A percentile compares a stretch with the other conserved stretches of the same genome.
phyloP scores from a whole-genome alignment of 176 grass and related monocot genomes.

The Carex kokanica region DNA sequence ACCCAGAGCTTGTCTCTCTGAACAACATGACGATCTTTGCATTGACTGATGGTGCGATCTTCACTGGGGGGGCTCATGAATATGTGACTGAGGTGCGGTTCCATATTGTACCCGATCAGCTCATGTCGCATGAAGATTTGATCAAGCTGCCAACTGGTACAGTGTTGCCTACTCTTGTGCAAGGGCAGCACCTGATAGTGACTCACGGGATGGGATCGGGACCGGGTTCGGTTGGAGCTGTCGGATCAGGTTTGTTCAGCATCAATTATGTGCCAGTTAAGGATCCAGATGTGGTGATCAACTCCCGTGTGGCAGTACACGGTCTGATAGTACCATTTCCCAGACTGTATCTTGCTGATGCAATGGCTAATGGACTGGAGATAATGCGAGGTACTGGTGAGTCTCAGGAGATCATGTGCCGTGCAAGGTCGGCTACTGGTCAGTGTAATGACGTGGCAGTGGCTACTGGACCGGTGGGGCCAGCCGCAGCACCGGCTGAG shows the following conservation, averaged over 20 bases:
- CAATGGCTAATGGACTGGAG: slow-evolving; percentile 27
- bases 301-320: slow-evolving; percentile 62
- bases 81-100: slow-evolving; percentile 62
- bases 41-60: slow-evolving; percentile 59
- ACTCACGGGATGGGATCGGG: slow-evolving; percentile 32
- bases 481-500: slow-evolving; percentile 8
- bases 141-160: slow-evolving; percentile 40
- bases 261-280: slow-evolving; percentile 80
- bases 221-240: not conserved
- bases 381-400: not conserved
- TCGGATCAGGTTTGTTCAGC: slow-evolving; percentile 27
- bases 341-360: slow-evolving; percentile 44
- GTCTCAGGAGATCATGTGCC: slow-evolving; percentile 10
- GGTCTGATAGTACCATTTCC: slow-evolving; percentile 56
- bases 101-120: slow-evolving; percentile 53
- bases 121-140: slow-evolving; percentile 51
- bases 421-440: not conserved
- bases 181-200: slow-evolving; percentile 54
- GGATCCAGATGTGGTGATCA: slow-evolving; percentile 53
- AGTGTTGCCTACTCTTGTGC: slow-evolving; percentile 53
- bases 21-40: slow-evolving; percentile 73
- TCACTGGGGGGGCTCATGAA: slow-evolving; percentile 49
- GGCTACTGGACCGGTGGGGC: not conserved
- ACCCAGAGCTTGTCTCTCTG: slow-evolving; percentile 44
- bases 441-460: not conserved